Conservation (phyloP, 768 basidiomycete species). For the Leucosporidium creatinivorum region DNA sequence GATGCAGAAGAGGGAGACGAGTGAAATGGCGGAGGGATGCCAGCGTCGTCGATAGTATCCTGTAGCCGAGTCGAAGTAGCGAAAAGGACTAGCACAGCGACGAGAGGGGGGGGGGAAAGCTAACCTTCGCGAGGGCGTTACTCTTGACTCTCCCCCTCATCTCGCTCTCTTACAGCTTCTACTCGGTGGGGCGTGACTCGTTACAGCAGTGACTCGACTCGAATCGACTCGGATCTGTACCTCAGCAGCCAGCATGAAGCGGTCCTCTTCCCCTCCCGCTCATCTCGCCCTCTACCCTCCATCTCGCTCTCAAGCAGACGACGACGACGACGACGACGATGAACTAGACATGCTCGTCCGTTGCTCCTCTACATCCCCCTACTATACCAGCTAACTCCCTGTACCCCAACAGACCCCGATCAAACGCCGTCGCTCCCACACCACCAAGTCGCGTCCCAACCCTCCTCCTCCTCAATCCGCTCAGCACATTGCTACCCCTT, state of each 20-base stretch:
- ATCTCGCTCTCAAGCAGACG: neutral
- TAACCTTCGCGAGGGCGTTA: too few relatives aligned
- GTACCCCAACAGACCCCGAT: neutral
- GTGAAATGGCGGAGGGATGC: neutral
- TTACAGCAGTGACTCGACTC: too few relatives aligned
- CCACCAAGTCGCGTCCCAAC: neutral
- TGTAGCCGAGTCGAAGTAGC: too few relatives aligned
- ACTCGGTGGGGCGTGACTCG: neutral
- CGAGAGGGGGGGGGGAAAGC: too few relatives aligned
- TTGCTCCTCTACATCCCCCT: too few relatives aligned
- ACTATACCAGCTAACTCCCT: neutral
- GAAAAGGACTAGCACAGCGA: too few relatives aligned
- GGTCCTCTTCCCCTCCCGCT: neutral
- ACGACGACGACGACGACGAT: slow-evolving; percentile 1
- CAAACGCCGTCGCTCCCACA: neutral
- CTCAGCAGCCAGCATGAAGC: neutral
- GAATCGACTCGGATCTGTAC: neutral
- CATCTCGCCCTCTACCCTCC: neutral
- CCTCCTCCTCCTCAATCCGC: neutral
- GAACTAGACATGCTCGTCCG: neutral
- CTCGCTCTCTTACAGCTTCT: neutral
- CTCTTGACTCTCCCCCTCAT: neutral
- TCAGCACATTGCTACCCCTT: too few relatives aligned
- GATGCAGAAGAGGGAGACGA: too few relatives aligned
- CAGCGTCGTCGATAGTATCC: too few relatives aligned